Base-by-base conservation (phyloP, 345 rosid genomes). In the Euclidium syriacum region DNA sequence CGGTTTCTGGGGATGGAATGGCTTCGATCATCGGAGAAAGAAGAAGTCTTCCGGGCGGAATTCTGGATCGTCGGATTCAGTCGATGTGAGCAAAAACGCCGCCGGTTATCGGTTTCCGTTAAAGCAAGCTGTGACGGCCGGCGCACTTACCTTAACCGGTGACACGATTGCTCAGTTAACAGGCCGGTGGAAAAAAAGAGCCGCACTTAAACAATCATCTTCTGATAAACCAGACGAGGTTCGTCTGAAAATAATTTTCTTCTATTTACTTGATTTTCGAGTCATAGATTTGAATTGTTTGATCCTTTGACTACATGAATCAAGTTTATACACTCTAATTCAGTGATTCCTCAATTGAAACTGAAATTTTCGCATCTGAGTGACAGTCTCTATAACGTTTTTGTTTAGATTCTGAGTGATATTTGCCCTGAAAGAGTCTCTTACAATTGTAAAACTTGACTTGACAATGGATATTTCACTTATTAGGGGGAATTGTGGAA, bases 111-210 rank as follows among this genome's bases (percentile, higher is more conserved):
- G 51, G 1, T 92, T 92, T 74, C 98, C 96, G 12, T 51, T 87
- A 5, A 89, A 89, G 84, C 96, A 89, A 70, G 95, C 98, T 18
- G 61, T 61, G 38, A 87, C 91, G 6, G 91, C 96, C 9, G 86
- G 85, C 2, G 79, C 95, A 3, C 86, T 92, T 20, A 80, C 91
- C 33, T 79, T 89, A 14, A 58, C 91, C 14, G 98, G 97, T 5
- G 98, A 89, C 64, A 75, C 95, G 1, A 83, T 87, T 23, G 94
- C 98, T 62, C 97, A 92, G 56, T 17, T 87, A 30, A 70, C 52
- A 2, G 76, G 60, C 22, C 79, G 82, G 33, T 81, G 81, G 84
- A 76, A 73, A 58, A 78, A 70, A 46, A 65, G 40, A 26, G 49
- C 51, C 19, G 53, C 71, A 15, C 74, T 64, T 32, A 35, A 52